Base-by-base conservation (phyloP, 805 yeast genomes). In the Jamesozyma piceae region DNA sequence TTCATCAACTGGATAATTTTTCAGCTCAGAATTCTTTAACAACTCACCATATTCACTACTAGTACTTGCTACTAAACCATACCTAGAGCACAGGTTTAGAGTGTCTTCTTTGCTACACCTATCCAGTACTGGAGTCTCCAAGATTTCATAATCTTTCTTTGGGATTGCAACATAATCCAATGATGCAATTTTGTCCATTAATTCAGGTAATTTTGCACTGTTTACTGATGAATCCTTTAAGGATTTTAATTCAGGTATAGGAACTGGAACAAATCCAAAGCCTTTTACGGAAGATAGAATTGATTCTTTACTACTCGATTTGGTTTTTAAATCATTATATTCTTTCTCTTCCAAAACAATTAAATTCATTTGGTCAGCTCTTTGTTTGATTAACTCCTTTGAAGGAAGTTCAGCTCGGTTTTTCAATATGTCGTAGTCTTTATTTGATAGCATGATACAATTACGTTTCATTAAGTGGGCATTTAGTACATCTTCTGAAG, bases 381-480 rank as follows among this genome's bases (percentile, higher is more conserved):
- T 57, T 14, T 42, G 42, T 4, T 32, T 21, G 19, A 60, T 35
- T 24, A 32, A 54, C 21, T 41, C 52, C 15, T 26, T 38, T 1
- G 57, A 40, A 13, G 67, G 67, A 5, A 47, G 33, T 18, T 54
- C 50, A 10, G 47, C 49, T 13, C 36, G 36, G 1, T 47, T 21
- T 24, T 53, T 47, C 32, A 63, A 39, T 1, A 43, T 40, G 29
- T 55, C 49, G 26, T 55, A 51, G 20, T 62, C 64, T 3, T 45
- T 46, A 2, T 31, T 31, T n/a, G 46, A 40, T 14, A 43, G n/a
- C 9, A 35, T 39, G 5, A 38, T 31, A 5, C 39, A 17, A 28
- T 28, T 29, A 30, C 5, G 5, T 21, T 32, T 32, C 19, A 24
- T 15, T n/a, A 21, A 14, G 26, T 26, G 34, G 14, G 13, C 29